Percentiles rank a stretch among this genome's conserved stretches.
These are phyloP conservation scores for Ganoderma sp. DNA, from an alignment of 1,284 basidiomycete species.

Conservation along the genomic window DNA sequence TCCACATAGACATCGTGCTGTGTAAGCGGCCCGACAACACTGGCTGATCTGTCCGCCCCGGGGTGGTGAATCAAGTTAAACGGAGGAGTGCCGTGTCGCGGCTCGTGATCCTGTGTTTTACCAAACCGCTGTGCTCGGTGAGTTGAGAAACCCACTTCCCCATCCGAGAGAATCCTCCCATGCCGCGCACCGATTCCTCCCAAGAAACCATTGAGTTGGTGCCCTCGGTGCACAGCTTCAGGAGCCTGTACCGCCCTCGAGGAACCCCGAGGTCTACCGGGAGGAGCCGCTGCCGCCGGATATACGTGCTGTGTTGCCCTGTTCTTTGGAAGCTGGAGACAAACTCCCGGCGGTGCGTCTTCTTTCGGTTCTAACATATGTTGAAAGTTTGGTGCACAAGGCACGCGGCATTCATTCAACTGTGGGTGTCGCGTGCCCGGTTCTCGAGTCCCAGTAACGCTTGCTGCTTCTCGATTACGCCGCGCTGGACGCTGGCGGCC, in stretches of 20 bases:
- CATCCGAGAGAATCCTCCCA: background rate
- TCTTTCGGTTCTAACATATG: background rate
- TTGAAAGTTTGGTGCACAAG: background rate
- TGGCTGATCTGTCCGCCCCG: background rate
- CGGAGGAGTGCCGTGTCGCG: background rate
- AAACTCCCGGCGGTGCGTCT: background rate
- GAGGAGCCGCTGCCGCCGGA: background rate
- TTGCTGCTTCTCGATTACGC: too few species aligned
- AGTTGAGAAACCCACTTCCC: background rate
- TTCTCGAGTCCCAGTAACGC: background rate
- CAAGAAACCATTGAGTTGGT: background rate
- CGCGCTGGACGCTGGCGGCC: too few species aligned
- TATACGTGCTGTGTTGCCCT: too few species aligned
- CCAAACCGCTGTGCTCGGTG: background rate
- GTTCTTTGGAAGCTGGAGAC: background rate
- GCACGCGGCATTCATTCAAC: too few species aligned
- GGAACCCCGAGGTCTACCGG: background rate
- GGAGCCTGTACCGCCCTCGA: background rate
- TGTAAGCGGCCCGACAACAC: background rate
- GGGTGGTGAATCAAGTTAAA: background rate
- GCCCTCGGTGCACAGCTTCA: background rate
- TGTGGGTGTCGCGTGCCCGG: too few species aligned
- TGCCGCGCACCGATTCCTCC: background rate
- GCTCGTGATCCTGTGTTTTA: background rate
- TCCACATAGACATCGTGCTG: background rate